These are phyloP conservation scores for Salix udensis DNA, from an alignment of 345 rosid genomes.

Conservation along the genomic window DNA sequence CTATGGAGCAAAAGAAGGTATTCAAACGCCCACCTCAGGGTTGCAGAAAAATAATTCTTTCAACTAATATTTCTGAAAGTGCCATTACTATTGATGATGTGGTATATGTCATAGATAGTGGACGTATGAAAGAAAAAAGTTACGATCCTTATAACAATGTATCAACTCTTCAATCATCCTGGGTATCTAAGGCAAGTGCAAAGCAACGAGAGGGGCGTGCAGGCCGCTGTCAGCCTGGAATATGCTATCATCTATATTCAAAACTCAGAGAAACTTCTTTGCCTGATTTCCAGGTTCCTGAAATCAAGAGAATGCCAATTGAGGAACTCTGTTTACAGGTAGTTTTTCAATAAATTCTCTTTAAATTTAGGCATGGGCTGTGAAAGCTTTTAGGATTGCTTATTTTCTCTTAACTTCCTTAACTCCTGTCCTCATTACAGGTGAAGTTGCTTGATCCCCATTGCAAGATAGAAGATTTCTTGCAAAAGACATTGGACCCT, in stretches of 20 bases:
- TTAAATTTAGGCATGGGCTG: not conserved
- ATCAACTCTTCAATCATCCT: slow-evolving; percentile 85
- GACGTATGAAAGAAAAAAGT: slow-evolving; percentile 94
- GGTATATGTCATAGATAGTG: slow-evolving; percentile 92
- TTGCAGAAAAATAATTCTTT: slow-evolving; percentile 82
- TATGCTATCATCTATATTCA: slow-evolving; percentile 87
- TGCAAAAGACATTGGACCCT: slow-evolving; percentile 79
- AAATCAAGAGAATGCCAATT: slow-evolving; percentile 86
- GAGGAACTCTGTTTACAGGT: slow-evolving; percentile 98
- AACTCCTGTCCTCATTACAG: slow-evolving; percentile 26
- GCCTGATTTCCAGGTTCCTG: slow-evolving; percentile 83
- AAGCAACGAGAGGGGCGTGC: slow-evolving; percentile 95
- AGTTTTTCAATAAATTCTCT: not conserved
- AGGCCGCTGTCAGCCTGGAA: slow-evolving; percentile 93
- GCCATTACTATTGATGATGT: slow-evolving; percentile 92
- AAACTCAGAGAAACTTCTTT: slow-evolving; percentile 71
- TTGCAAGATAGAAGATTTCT: slow-evolving; percentile 60
- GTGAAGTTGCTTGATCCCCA: slow-evolving; percentile 81
- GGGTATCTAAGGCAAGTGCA: slow-evolving; percentile 95
- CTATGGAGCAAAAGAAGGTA: slow-evolving; percentile 78
- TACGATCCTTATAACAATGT: slow-evolving; percentile 87
- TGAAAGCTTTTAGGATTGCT: not conserved
- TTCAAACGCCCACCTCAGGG: slow-evolving; percentile 66
- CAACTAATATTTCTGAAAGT: slow-evolving; percentile 93
- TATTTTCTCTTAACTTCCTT: not conserved